phyloP scores from a whole-genome alignment of 345 rosid genomes.

The Geranium rotundifolium region DNA sequence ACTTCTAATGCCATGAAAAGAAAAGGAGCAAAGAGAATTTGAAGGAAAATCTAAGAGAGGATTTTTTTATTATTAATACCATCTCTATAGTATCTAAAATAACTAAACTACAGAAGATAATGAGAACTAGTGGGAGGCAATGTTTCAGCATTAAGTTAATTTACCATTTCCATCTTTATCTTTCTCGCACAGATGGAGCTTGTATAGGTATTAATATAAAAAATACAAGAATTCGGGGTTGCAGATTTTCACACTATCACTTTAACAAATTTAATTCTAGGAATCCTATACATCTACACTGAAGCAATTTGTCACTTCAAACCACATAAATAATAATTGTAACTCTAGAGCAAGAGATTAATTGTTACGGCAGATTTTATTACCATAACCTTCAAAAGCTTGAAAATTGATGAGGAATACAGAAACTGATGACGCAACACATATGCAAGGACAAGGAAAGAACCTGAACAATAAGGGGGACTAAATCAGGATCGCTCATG shows the following conservation, averaged over 20 bases:
- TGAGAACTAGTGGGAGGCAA: too few relatives aligned
- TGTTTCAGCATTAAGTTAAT: too few relatives aligned
- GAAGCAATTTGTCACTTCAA: not conserved
- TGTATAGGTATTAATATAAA: too few relatives aligned
- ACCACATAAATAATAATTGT: not conserved
- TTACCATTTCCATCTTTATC: too few relatives aligned
- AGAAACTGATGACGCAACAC: too few relatives aligned
- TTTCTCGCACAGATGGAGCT: too few relatives aligned
- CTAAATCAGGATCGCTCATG: constrained; percentile 97
- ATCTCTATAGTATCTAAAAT: too few relatives aligned
- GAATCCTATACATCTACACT: too few relatives aligned
- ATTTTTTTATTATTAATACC: too few relatives aligned
- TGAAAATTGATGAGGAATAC: not conserved
- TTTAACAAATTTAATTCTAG: too few relatives aligned
- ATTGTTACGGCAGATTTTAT: not conserved
- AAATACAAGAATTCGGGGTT: not conserved
- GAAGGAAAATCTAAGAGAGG: not conserved
- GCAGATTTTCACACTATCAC: not conserved
- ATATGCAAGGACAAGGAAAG: constrained; percentile 1
- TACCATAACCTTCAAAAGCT: not conserved
- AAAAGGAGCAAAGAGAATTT: not conserved
- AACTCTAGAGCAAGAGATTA: too few relatives aligned
- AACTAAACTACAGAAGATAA: too few relatives aligned
- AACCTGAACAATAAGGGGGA: constrained; percentile 92
- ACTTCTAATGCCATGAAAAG: not conserved